Conservation (phyloP, 2,329 filamentous ascomycete species). For the Epichloe elymi region DNA sequence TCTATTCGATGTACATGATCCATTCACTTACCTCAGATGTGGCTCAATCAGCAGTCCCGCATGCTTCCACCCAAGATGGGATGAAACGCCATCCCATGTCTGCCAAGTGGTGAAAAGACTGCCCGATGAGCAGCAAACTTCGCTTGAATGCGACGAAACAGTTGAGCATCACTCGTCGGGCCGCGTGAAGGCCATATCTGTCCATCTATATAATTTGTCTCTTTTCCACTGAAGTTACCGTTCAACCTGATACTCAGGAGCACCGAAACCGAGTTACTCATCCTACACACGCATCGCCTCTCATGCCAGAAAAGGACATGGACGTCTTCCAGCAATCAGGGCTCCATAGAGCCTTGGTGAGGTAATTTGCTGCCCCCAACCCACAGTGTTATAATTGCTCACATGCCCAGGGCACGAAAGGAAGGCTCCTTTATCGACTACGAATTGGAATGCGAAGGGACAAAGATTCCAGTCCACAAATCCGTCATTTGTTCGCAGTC, state of each 20-base stretch:
- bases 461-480: neutral
- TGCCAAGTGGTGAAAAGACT: neutral
- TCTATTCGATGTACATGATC: neutral
- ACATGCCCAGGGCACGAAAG: neutral
- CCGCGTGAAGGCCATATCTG: neutral
- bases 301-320: neutral
- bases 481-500: slow-evolving; percentile 1
- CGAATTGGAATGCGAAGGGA: neutral
- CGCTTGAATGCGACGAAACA: neutral
- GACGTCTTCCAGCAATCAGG: neutral
- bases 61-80: neutral
- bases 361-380: neutral
- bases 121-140: neutral
- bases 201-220: neutral
- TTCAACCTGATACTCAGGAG: neutral
- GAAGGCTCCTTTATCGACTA: neutral
- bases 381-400: neutral
- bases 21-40: neutral
- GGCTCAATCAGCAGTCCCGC: neutral
- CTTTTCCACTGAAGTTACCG: neutral
- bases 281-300: neutral
- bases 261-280: too few species aligned
- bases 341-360: neutral
- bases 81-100: neutral
- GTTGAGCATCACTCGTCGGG: neutral